Conservation (phyloP, 768 basidiomycete species). For the Leccinum boreale region DNA sequence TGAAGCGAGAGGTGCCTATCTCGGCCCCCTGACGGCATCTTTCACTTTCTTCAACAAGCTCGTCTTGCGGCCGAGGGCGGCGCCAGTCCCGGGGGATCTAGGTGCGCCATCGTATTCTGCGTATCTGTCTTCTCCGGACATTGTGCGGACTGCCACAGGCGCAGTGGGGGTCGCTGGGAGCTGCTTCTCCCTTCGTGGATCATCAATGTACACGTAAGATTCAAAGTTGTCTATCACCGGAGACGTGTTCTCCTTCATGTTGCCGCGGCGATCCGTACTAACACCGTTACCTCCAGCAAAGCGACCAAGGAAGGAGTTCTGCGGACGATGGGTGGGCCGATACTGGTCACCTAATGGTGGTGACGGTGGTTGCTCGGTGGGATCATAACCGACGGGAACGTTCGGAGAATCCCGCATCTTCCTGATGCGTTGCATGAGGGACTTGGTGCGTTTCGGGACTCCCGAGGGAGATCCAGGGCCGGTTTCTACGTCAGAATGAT, state of each 20-base stretch:
- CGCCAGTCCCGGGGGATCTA: constrained; percentile 36
- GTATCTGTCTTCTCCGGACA: constrained; percentile 29
- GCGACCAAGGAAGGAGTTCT: constrained; percentile 78
- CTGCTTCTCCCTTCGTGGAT: constrained; percentile 50
- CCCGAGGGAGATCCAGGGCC: constrained; percentile 41
- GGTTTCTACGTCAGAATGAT: constrained; percentile 36
- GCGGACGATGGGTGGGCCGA: constrained; percentile 68
- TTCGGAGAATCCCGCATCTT: constrained; percentile 87
- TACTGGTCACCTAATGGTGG: constrained; percentile 37
- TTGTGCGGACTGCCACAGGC: constrained; percentile 20
- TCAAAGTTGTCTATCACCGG: constrained; percentile 39
- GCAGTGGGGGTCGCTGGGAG: constrained; percentile 42
- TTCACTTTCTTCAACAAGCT: constrained; percentile 81
- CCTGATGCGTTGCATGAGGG: constrained; percentile 83
- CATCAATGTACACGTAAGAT: constrained; percentile 65
- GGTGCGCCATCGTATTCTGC: constrained; percentile 51
- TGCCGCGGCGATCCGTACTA: constrained; percentile 31
- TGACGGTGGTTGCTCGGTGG: constrained; percentile 41
- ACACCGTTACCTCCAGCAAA: constrained; percentile 43
- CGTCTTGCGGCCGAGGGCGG: constrained; percentile 63
- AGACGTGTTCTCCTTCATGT: constrained; percentile 34
- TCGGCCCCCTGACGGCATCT: constrained; percentile 60
- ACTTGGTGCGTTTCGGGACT: constrained; percentile 70
- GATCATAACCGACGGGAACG: constrained; percentile 60
- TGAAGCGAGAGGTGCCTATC: constrained; percentile 22